Evolutionary conservation across 1,139 yeast species (phyloP), one percentile per base, ranked within the genome.

Genomic region (Scheffersomyces lignicola): DNA sequence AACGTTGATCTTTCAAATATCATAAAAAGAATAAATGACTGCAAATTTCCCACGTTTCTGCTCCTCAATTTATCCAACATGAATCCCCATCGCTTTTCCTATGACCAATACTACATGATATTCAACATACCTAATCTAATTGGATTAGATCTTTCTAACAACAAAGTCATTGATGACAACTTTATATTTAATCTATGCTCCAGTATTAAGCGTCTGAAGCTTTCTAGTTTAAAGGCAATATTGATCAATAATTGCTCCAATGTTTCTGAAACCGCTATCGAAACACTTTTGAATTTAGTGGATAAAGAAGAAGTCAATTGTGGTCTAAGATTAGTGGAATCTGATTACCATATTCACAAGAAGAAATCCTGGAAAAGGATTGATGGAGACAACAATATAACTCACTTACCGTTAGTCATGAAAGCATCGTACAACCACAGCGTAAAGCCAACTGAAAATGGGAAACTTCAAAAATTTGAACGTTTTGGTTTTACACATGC

Each of bases 121-220:
- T 56, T 65, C 41, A 64, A 61, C 37, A 41, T 66, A 8, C 52
- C 55, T 11, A 51, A 51, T 31, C 48, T 69, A 26, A 51, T 53
- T 11, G 69, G 61, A 2, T 47, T 70, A 26, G 62, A 67, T 39
- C 34, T 69, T 7, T 63, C 72, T 1, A 49, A 55, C 29, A 53
- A 51, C 30, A 24, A 32, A 0, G 29, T 40, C 7, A 45, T 68
- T 6, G 69, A 66, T 42, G 73, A 67, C 40, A 55, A 47, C 13
- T 59, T 57, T 18, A 29, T 67, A 5, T 45, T 52, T 24, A 59
- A 58, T 28, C 39, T 69, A 30, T 37, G 50, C 12, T 37, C 51
- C 2, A 46, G 60, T 13, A 48, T 66, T 8, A 42, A 41, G 27
- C 58, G 54, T 14, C 58, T 55, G 1, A 56, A 53, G 29, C 39